phyloP scores from a whole-genome alignment of 306 rosid genomes.

The Trichosanthes truncata region DNA sequence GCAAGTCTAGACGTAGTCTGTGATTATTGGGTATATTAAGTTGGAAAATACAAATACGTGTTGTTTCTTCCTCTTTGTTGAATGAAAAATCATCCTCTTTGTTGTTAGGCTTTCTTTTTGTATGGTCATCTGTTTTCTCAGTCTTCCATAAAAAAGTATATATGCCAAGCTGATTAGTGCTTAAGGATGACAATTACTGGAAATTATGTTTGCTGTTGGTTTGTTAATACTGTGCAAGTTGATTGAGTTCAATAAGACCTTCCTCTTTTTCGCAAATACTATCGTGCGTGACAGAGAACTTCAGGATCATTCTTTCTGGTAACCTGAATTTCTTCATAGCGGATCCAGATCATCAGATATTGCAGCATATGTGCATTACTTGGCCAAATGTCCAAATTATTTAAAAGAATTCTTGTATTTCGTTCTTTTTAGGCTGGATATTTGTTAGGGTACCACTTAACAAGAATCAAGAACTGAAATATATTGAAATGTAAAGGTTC shows the following conservation, averaged over 20 bases:
- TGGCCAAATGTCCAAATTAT: too few relatives aligned
- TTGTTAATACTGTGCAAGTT: not conserved
- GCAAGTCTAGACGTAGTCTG: not conserved
- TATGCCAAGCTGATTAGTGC: not conserved
- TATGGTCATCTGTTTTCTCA: too few relatives aligned
- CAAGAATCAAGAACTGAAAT: too few relatives aligned
- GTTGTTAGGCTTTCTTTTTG: not conserved
- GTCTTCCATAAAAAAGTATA: too few relatives aligned
- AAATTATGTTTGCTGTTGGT: not conserved
- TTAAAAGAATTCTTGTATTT: too few relatives aligned
- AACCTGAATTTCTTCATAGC: too few relatives aligned
- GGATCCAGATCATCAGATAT: too few relatives aligned
- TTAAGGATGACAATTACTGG: not conserved
- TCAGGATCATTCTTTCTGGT: not conserved
- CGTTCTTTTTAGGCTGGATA: too few relatives aligned
- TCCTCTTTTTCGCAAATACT: not conserved
- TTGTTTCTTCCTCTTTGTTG: not conserved
- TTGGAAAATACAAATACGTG: not conserved
- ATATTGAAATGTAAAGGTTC: too few relatives aligned
- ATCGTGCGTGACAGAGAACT: not conserved
- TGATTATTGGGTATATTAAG: not conserved
- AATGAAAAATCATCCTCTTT: not conserved
- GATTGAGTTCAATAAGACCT: not conserved
- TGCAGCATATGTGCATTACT: too few relatives aligned
- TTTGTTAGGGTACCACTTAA: too few relatives aligned